Evolutionary conservation across 306 rosid genomes (phyloP).

Genomic region (Vigna nakashimae): DNA sequence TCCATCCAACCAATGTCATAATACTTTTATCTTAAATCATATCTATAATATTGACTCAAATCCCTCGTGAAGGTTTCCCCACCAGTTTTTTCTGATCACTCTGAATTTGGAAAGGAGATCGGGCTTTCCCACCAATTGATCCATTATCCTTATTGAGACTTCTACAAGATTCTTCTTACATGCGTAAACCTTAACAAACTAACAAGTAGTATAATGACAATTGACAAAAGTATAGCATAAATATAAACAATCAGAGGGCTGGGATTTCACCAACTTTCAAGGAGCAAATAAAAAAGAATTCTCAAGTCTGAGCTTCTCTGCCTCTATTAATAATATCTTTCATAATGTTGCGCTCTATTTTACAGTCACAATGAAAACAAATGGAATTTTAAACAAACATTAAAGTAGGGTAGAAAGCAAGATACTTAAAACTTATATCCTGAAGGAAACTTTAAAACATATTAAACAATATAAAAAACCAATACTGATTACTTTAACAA

Average conservation of each 20-base stretch:
- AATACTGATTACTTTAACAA: conserved; percentile 13
- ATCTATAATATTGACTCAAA: not conserved
- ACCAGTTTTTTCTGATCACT: not conserved
- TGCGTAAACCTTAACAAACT: not conserved
- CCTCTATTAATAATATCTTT: conserved; percentile 14
- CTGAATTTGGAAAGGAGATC: not conserved
- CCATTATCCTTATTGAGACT: not conserved
- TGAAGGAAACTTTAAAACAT: conserved; percentile 18
- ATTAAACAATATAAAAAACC: conserved; percentile 27
- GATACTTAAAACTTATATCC: conserved; percentile 10
- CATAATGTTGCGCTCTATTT: not conserved
- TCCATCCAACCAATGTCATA: not conserved
- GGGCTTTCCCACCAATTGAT: not conserved
- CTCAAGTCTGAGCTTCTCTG: conserved; percentile 5
- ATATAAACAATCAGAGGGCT: not conserved
- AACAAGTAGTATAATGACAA: not conserved
- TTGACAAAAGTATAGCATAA: conserved; percentile 9
- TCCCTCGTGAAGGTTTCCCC: not conserved
- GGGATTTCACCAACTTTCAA: conserved; percentile 4
- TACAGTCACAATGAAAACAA: not conserved
- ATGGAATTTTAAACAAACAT: not conserved
- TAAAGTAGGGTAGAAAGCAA: not conserved
- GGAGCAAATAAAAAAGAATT: conserved; percentile 1
- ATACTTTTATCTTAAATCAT: not conserved
- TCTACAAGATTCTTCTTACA: not conserved